Evolutionary conservation across 768 basidiomycete genomes (phyloP).

Genomic region (Boletus insuetus): DNA sequence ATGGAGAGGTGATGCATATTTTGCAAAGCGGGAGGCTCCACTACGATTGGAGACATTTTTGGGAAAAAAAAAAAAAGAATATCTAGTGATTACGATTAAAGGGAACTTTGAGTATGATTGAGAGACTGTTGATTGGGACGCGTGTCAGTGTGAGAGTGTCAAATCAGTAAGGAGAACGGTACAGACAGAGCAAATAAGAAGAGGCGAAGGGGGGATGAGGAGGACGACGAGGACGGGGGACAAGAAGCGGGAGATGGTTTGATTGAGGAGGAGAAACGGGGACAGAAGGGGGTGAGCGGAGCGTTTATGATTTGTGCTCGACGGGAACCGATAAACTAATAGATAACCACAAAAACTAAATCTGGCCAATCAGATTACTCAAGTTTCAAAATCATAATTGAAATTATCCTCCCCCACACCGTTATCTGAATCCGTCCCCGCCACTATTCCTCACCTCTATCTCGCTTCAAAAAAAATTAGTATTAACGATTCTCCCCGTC

Average conservation of each 20-base stretch:
- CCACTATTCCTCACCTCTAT: background rate
- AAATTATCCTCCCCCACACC: constrained; percentile 11
- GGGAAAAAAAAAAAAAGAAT: constrained; percentile 6
- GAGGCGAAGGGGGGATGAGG: background rate
- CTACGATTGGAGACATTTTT: constrained; percentile 56
- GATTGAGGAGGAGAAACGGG: constrained; percentile 28
- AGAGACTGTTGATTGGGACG: constrained; percentile 12
- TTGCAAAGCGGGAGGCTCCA: constrained; percentile 52
- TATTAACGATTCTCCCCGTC: background rate
- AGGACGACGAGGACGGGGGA: background rate
- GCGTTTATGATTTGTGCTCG: constrained; percentile 37
- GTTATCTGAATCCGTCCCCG: constrained; percentile 2
- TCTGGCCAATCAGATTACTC: constrained; percentile 37
- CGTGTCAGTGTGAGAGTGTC: constrained; percentile 5
- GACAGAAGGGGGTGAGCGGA: constrained; percentile 17
- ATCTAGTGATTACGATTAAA: constrained; percentile 36
- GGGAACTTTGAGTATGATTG: constrained; percentile 18
- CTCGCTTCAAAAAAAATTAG: constrained; percentile 4
- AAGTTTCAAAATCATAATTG: constrained; percentile 25
- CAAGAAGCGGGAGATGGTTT: constrained; percentile 1
- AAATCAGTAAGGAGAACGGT: background rate
- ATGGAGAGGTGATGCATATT: constrained; percentile 52
- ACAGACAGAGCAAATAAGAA: background rate
- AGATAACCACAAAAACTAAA: constrained; percentile 35
- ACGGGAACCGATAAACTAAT: constrained; percentile 39